Evolutionary conservation across 768 basidiomycete species (phyloP), one percentile per base, ranked within the genome.

Genomic region (Lactifluus volemus): DNA sequence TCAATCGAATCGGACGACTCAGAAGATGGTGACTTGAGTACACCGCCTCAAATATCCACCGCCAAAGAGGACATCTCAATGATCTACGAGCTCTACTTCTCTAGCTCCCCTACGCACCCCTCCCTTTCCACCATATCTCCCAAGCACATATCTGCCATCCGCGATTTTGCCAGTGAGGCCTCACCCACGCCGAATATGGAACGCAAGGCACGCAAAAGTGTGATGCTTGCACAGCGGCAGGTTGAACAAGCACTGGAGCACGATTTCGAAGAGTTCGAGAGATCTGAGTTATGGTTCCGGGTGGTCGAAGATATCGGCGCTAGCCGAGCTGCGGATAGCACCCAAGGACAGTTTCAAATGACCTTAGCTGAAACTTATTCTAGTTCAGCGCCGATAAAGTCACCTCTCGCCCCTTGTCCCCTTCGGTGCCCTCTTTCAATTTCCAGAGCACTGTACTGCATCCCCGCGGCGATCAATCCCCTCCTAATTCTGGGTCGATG

Each of bases 231-330:
- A 2, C 97, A 98, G 68, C 76, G 79, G 63, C 88, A 95, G 65
- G 85, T 95, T 1, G 90, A 96, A 70, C 81, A 84, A 36, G 83
- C 86, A 53, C 95, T 99, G 92, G 86, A 89, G 63, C 88, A 88
- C 53, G 93, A 96, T 70, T 97, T 96, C 69, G 87, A 89, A 52
- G 85, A 85, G 8, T 98, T 99, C 68, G 83, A 86, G 68, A 77
- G 84, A 61, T 92, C 90, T 19, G 93, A 97, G 64, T 79, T 99
- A 4, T 98, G 91, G 86, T 91, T 94, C 74, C 88, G 92, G 52
- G 93, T 91, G 1, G 76, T 91, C 8, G 82, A 85, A 8, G 91
- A 93, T 68, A 76, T 81, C 1, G 82, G 84, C 48, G 67, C 71
- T 42, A 69, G 67, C 15, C 68, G 47, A 12, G 41, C 39, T 4